phyloP scores from a whole-genome alignment of 2,329 filamentous ascomycete genomes.

The Nectriaceae sp. region DNA sequence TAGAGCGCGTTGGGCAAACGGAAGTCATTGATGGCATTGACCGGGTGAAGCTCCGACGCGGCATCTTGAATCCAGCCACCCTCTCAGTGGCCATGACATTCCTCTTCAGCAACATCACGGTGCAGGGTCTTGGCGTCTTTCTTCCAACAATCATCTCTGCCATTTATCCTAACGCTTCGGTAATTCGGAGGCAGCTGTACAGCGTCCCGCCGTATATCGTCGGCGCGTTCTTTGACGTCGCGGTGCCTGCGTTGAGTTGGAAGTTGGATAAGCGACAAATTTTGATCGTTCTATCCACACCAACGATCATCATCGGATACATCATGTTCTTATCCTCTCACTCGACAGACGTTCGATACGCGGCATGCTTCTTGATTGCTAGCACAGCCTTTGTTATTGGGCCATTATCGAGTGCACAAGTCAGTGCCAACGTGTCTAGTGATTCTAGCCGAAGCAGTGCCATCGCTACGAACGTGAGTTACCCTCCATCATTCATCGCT shows the following conservation, averaged over 20 bases:
- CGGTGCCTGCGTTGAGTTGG: constrained; percentile 64
- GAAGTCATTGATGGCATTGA: constrained; percentile 61
- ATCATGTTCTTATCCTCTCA: constrained; percentile 67
- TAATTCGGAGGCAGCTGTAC: constrained; percentile 66
- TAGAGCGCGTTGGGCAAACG: constrained; percentile 58
- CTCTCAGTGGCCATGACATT: constrained; percentile 57
- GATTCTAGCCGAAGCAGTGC: constrained; percentile 69
- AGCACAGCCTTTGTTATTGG: constrained; percentile 65
- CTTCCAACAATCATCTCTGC: constrained; percentile 68
- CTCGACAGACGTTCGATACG: constrained; percentile 60
- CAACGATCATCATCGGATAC: constrained; percentile 69
- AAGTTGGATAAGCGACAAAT: constrained; percentile 59
- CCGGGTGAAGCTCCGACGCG: constrained; percentile 58
- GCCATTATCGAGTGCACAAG: constrained; percentile 66
- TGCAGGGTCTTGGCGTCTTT: constrained; percentile 73
- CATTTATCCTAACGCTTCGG: constrained; percentile 59
- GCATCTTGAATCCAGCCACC: constrained; percentile 63
- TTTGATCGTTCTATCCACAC: constrained; percentile 61
- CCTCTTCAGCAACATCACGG: constrained; percentile 68
- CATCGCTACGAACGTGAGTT: constrained; percentile 63
- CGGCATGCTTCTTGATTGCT: constrained; percentile 69
- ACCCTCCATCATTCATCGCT: background rate
- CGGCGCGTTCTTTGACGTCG: constrained; percentile 65
- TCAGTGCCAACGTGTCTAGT: constrained; percentile 69
- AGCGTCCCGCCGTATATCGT: constrained; percentile 73